Base-by-base conservation (phyloP, 768 basidiomycete species). In the Lactarius indigo region DNA sequence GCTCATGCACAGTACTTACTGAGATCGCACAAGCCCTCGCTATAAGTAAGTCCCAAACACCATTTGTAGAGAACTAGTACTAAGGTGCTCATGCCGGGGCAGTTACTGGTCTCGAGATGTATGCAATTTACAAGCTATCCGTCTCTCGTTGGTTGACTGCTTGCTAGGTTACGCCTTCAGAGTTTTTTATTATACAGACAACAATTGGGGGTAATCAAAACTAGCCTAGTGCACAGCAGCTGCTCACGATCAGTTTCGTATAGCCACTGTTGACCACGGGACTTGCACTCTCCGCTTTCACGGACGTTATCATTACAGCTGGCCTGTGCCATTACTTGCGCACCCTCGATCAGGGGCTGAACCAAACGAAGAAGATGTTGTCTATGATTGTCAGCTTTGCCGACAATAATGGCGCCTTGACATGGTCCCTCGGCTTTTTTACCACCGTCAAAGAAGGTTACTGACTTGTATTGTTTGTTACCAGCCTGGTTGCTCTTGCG, bases 251-350 rank as follows among this genome's bases (percentile, higher is more conserved):
- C 17, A 15, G 12, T 52, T 52, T 13, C 50, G 26, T 31, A 28
- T 37, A 66, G 65, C 31, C 60, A 17, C 10, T 66, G 17, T 28
- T 69, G 18, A 66, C 68, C 17, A 26, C 50, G 20, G 65, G 33
- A 15, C 65, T 69, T 33, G 18, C 35, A 6, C 54, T 69, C 37
- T 69, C 68, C 15, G 60, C 47, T 33, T 3, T 63, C 30, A 69
- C 68, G 33, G 68, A 69, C 41, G 1, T 63, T 35, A 42, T 69
- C 26, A 63, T 69, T 15, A 67, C 61, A 1, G 47, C 13, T 1
- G 47, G 68, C 28, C 61, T 69, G 15, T 54, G 68, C 35, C 59
- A 69, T 61, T 67, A 69, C 57, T n/a, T 69, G 57, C 64, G 68
- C 26, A 28, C 42, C 18, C 64, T 69, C 59, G 55, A 64, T 37